A percentile compares a stretch with the other conserved stretches of the same genome.
Evolutionary conservation across 805 yeast genomes (phyloP).

Genomic region (Teunomyces barrocoloradensis): DNA sequence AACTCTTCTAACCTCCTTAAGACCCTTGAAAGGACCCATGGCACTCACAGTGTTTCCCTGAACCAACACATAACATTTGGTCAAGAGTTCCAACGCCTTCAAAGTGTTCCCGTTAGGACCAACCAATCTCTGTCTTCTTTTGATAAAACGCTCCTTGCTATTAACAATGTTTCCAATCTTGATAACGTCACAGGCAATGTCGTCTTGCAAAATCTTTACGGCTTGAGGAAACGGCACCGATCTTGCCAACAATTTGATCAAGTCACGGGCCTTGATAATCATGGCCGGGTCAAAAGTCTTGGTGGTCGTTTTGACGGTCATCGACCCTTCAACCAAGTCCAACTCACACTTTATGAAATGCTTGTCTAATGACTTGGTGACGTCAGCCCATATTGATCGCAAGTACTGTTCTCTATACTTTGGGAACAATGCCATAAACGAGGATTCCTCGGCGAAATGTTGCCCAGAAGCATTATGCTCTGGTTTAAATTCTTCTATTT

Average conservation of each 20-base stretch:
- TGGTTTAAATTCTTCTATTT: constrained; percentile 78
- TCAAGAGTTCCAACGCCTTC: constrained; percentile 89
- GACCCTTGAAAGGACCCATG: constrained; percentile 94
- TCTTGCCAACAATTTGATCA: constrained; percentile 89
- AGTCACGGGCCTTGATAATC: constrained; percentile 90
- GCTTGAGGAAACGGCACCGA: constrained; percentile 98
- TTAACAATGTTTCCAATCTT: constrained; percentile 88
- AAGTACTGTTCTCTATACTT: constrained; percentile 92
- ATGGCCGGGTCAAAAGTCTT: constrained; percentile 95
- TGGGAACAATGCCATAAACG: constrained; percentile 93
- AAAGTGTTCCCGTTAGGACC: constrained; percentile 97
- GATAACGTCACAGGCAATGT: constrained; percentile 91
- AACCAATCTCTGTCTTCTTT: constrained; percentile 92
- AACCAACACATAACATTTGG: constrained; percentile 93
- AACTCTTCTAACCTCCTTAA: constrained; percentile 87
- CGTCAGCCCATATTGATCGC: constrained; percentile 90
- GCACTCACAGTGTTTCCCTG: constrained; percentile 97
- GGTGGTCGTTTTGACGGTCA: constrained; percentile 94
- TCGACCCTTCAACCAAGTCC: constrained; percentile 92
- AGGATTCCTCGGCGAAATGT: constrained; percentile 93
- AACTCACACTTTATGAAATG: constrained; percentile 79
- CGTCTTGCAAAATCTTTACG: constrained; percentile 84
- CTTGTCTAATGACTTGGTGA: constrained; percentile 72
- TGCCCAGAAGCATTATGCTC: constrained; percentile 85
- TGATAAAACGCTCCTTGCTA: constrained; percentile 90